Base-by-base conservation (phyloP, 805 yeast genomes). In the Zygosaccharomyces pseudorouxii region DNA sequence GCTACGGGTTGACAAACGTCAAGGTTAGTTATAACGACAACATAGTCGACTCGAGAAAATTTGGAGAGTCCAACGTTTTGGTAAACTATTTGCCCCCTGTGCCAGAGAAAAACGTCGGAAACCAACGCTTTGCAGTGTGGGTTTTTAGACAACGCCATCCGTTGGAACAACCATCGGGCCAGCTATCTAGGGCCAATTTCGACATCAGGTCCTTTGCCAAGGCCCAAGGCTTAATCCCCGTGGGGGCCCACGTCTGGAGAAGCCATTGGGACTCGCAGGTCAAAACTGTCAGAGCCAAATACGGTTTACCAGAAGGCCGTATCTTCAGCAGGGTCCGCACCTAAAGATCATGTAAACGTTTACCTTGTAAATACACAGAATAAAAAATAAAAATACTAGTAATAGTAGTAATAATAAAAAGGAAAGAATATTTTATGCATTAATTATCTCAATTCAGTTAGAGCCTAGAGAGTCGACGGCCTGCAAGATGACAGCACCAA, bases 241-340 rank as follows among this genome's bases (percentile, higher is more conserved):
- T 90, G 42, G 97, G 98, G 23, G 97, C 95, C 1, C 95, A 89
- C 65, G 75, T 88, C 40, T 92, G 95, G 92, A 82, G 98, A 75
- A 81, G 84, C 56, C 72, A 69, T 37, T 92, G 84, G 81, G 98
- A 93, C 68, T 71, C 86, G 58, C 79, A 83, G 57, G 85, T 87
- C 38, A 76, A 75, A 27, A 65, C 63, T 3, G 83, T 90, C 23
- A 81, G 98, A 67, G 78, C 75, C 54, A 67, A 76, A 62, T 87
- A 85, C 63, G 92, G 89, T 3, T 73, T 92, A 52, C 84, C 82
- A 16, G 65, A 71, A 51, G 97, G 97, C 44, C 75, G 81, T 55
- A 87, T 92, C 5, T 92, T 79, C 72, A 79, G 80, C 52, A 77
- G 80, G 62, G 81, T 74, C n/a, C 78, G 84, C 53, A 58, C n/a